Conservation (phyloP, 2,329 filamentous ascomycete genomes). For the Sphaerulina vaccinii region DNA sequence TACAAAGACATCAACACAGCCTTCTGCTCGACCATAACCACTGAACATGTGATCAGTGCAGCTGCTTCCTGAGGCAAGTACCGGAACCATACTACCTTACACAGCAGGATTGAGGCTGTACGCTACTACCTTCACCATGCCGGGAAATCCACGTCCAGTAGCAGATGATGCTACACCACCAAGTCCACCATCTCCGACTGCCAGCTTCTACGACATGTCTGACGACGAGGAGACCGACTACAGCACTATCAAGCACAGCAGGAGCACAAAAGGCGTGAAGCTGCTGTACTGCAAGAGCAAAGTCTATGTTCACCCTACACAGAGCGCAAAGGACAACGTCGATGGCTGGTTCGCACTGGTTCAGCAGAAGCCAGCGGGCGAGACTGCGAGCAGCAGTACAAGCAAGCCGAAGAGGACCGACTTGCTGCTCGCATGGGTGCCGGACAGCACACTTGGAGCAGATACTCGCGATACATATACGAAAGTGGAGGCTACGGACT, state of each 20-base stretch:
- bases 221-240: conserved; percentile 96
- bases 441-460: conserved; percentile 75
- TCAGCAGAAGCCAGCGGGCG: conserved; percentile 68
- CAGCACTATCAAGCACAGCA: conserved; percentile 82
- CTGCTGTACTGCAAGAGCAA: conserved; percentile 96
- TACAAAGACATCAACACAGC: neutral
- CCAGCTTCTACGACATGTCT: conserved; percentile 91
- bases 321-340: conserved; percentile 93
- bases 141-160: conserved; percentile 18
- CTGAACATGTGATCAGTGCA: neutral
- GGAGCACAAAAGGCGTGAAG: conserved; percentile 71
- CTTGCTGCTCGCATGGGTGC: conserved; percentile 88
- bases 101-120: neutral
- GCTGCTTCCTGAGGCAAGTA: neutral
- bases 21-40: neutral
- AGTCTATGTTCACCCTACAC: conserved; percentile 94
- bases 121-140: conserved; percentile 21
- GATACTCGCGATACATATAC: conserved; percentile 81
- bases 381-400: conserved; percentile 24
- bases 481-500: conserved; percentile 86
- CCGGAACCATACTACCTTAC: neutral
- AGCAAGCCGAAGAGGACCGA: conserved; percentile 58
- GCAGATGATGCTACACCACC: conserved; percentile 14
- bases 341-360: conserved; percentile 88
- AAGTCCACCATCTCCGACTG: conserved; percentile 71